These are phyloP conservation scores for Pleoardoris graminearum DNA, from an alignment of 2,329 filamentous ascomycete genomes.

Conservation along the genomic window DNA sequence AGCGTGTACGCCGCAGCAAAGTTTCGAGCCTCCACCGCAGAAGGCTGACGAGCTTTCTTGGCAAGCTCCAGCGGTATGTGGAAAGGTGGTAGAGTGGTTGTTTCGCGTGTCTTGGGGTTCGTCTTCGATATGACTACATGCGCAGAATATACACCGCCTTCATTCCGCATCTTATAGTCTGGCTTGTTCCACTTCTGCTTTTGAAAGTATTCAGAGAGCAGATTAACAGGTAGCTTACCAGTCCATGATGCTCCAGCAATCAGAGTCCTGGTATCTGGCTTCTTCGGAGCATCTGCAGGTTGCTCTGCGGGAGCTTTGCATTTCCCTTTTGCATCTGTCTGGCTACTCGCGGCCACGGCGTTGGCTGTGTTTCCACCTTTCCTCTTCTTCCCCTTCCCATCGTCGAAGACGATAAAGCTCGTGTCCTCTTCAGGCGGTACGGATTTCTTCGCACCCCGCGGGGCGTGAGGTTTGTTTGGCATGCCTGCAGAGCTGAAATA, in stretches of 20 bases:
- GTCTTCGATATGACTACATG: conserved; percentile 74
- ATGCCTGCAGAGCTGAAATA: conserved; percentile 32
- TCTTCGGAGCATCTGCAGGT: conserved; percentile 55
- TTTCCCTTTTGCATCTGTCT: conserved; percentile 40
- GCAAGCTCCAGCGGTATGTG: conserved; percentile 77
- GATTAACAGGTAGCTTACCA: conserved; percentile 90
- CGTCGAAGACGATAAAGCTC: conserved; percentile 55
- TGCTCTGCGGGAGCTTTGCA: conserved; percentile 32
- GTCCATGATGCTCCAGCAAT: conserved; percentile 97
- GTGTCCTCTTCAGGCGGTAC: conserved; percentile 52
- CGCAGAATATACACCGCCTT: conserved; percentile 76
- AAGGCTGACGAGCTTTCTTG: conserved; percentile 74
- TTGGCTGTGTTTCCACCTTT: conserved; percentile 28
- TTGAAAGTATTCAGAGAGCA: conserved; percentile 92
- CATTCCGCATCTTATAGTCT: conserved; percentile 82
- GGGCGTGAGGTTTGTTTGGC: conserved; percentile 56
- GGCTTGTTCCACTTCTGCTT: conserved; percentile 95
- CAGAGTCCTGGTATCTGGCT: conserved; percentile 69
- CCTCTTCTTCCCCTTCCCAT: conserved; percentile 50
- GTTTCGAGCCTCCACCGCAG: conserved; percentile 86
- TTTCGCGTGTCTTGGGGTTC: conserved; percentile 82
- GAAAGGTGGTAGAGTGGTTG: conserved; percentile 76
- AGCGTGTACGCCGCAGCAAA: conserved; percentile 90
- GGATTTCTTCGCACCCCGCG: conserved; percentile 49
- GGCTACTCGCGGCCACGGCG: conserved; percentile 29